Percentiles rank a stretch among this genome's conserved stretches.
Conservation (phyloP, 805 yeast species). For the Cyberlindnera saturnus region DNA sequence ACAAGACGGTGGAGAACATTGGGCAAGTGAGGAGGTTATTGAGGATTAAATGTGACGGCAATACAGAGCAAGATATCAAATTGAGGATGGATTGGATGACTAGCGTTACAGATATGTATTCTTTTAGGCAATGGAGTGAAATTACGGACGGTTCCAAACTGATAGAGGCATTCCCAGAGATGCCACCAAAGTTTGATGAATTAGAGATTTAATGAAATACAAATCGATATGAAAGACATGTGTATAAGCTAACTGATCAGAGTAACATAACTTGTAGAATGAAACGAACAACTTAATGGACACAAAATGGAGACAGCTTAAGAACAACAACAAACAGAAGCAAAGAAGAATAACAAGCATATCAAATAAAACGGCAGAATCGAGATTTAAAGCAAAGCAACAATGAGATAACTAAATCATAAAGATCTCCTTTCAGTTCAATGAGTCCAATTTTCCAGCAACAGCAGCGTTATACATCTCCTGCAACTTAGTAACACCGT, state of each 20-base stretch:
- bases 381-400: not conserved
- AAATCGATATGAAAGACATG: not conserved
- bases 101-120: conserved; percentile 52
- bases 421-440: conserved; percentile 6
- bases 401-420: too few relatives aligned
- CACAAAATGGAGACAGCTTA: not conserved
- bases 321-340: not conserved
- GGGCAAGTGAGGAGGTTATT: conserved; percentile 48
- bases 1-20: conserved; percentile 54
- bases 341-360: not conserved
- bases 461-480: conserved; percentile 25
- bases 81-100: conserved; percentile 70
- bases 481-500: conserved; percentile 16
- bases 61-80: conserved; percentile 43
- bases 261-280: not conserved
- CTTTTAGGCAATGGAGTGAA: conserved; percentile 54
- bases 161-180: conserved; percentile 37
- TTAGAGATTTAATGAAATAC: not conserved
- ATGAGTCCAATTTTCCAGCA: conserved; percentile 21
- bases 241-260: not conserved
- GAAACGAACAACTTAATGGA: too few relatives aligned
- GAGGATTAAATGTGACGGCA: conserved; percentile 39
- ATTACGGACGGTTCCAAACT: conserved; percentile 25
- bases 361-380: not conserved
- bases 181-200: conserved; percentile 33